Base-by-base conservation (phyloP, 306 rosid species). In the Cicer yamashitae region DNA sequence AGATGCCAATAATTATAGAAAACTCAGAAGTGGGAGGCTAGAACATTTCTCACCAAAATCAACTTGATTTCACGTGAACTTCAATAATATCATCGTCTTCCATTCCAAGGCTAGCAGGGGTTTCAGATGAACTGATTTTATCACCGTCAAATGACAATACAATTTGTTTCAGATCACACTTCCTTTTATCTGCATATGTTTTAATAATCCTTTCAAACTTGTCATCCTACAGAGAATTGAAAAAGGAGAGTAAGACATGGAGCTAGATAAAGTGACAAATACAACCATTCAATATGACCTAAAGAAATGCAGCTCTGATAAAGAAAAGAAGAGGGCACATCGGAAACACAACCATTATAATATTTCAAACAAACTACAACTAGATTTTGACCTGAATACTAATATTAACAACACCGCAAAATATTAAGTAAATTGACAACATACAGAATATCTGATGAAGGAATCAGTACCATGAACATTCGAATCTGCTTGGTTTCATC, bases 81-180 rank as follows among this genome's bases (percentile, higher is more conserved):
- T 94, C 99, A 69, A 94, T 85, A 8, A 94, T 89, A 82, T 94
- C 99, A 22, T 84, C 8, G 8, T 92, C 97, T 70, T 92, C 99
- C 97, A 94, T 91, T 38, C 88, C 97, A 67, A 92, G 91, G 72
- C 70, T 53, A 13, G 57, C 79, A 60, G 99, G 96, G 69, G 97
- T 92, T 44, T 85, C 89, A 43, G 86, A 76, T 44, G 83, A 79
- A 77, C 83, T 75, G 38, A 94, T 61, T 86, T 85, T 90, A 67
- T 94, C 97, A 25, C 99, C 99, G 71, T 94, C 99, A 77, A 94
- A 94, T 56, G 83, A 65, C 73, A 94, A 84, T 15, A 87, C 91
- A 54, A 94, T 79, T 59, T 58, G 87, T 73, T 76, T 77, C 2
- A 15, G 67, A 80, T 89, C 96, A 39, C 89, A 83, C 81, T 83